Percentiles rank a stretch among this genome's conserved stretches.
phyloP scores from a whole-genome alignment of 1,284 basidiomycete species.

The Cutaneotrichosporon mucoides region DNA sequence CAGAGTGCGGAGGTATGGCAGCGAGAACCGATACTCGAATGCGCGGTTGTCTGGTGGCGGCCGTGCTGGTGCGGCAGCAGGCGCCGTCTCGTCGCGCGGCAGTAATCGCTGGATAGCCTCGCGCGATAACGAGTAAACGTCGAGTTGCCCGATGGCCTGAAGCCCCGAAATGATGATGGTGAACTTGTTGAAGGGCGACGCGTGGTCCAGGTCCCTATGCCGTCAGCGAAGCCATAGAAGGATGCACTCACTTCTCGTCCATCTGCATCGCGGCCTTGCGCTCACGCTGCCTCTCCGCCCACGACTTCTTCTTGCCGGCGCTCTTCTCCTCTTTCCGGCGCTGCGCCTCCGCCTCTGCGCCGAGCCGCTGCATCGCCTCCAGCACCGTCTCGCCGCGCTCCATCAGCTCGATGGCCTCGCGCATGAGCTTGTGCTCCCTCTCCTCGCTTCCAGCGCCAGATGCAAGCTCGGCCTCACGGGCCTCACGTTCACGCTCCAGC shows the following conservation, averaged over 20 bases:
- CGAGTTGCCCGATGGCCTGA: constrained; percentile 46
- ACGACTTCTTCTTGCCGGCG: constrained; percentile 35
- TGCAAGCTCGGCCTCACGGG: constrained; percentile 54
- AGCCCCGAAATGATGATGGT: constrained; percentile 45
- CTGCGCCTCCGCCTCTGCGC: constrained; percentile 63
- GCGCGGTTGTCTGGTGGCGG: constrained; percentile 33
- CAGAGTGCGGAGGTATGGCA: constrained; percentile 41
- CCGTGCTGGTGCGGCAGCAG: constrained; percentile 5
- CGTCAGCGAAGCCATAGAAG: constrained; percentile 15
- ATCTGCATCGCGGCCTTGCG: constrained; percentile 40
- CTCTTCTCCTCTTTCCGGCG: constrained; percentile 49
- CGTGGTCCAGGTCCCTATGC: constrained; percentile 26
- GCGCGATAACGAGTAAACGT: constrained; percentile 49
- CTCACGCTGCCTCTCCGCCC: constrained; percentile 49
- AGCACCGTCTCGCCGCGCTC: constrained; percentile 87
- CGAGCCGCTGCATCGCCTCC: constrained; percentile 81
- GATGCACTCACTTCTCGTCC: constrained; percentile 36
- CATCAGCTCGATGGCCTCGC: constrained; percentile 65
- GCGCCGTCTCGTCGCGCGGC: constrained; percentile 23
- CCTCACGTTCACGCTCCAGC: constrained; percentile 66
- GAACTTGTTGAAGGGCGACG: constrained; percentile 46
- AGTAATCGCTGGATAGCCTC: constrained; percentile 50
- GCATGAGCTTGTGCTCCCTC: constrained; percentile 61
- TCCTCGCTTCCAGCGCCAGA: constrained; percentile 52
- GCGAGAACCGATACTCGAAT: constrained; percentile 50